Percentiles rank a stretch among this genome's conserved stretches.
Conservation (phyloP, 495 filamentous ascomycete genomes). For the Saxispiralis lemnorum region DNA sequence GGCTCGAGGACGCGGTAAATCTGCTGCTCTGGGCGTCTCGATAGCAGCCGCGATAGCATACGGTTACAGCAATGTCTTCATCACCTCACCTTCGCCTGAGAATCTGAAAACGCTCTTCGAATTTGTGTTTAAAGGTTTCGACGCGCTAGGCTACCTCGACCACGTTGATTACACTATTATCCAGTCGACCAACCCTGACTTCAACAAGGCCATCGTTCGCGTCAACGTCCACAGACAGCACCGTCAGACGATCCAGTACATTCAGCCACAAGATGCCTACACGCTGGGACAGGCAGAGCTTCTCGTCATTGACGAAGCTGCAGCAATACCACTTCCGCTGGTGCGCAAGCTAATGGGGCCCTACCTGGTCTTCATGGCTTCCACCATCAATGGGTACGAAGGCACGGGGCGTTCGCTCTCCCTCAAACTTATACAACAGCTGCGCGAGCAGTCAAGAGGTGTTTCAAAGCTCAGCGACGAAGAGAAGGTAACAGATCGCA, state of each 20-base stretch:
- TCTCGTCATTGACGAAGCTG: constrained; percentile 93
- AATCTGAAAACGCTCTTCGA: constrained; percentile 97
- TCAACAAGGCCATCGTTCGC: constrained; percentile 95
- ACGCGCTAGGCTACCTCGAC: constrained; percentile 79
- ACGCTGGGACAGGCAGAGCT: constrained; percentile 90
- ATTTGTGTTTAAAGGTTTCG: constrained; percentile 96
- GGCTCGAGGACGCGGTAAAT: constrained; percentile 90
- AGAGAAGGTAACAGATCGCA: constrained; percentile 53
- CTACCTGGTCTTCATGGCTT: constrained; percentile 99
- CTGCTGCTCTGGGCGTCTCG: constrained; percentile 81
- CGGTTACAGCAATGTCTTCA: constrained; percentile 98
- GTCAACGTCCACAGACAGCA: constrained; percentile 93
- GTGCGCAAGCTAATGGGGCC: constrained; percentile 90
- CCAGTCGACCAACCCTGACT: constrained; percentile 94
- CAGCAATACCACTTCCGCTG: constrained; percentile 83
- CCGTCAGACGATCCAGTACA: constrained; percentile 96
- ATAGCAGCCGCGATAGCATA: constrained; percentile 87
- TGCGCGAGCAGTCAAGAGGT: constrained; percentile 75
- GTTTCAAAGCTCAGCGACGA: constrained; percentile 31
- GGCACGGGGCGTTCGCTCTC: constrained; percentile 91
- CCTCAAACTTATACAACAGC: constrained; percentile 90
- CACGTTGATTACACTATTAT: constrained; percentile 96
- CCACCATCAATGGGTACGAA: constrained; percentile 97
- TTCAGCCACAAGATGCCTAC: constrained; percentile 88
- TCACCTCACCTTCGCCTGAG: constrained; percentile 94